These are phyloP conservation scores for Bruguiera sexangula DNA, from an alignment of 345 rosid species.

Conservation along the genomic window DNA sequence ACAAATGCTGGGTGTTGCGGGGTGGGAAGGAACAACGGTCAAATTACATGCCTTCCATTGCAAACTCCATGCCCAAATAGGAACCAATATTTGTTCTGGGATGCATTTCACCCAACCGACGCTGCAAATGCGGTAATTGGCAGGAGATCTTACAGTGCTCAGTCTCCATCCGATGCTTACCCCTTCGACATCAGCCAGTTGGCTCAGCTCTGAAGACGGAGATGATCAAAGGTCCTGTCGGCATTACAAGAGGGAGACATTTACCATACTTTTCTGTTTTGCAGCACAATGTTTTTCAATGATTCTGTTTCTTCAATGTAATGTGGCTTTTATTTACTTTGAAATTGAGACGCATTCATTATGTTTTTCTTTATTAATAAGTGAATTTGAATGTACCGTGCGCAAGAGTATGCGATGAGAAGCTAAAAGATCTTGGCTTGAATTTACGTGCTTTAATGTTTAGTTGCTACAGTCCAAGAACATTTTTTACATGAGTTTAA, in stretches of 20 bases:
- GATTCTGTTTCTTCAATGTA: no score
- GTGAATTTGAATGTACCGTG: no score
- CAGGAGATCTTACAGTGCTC: conserved; percentile 16
- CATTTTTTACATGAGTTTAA: no score
- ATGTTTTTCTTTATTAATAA: no score
- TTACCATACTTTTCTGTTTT: no score
- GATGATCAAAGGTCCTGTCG: not conserved
- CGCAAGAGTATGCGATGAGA: no score
- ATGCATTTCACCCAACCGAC: conserved; percentile 20
- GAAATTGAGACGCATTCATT: no score
- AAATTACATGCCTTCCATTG: conserved; percentile 6
- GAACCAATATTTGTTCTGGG: conserved; percentile 15
- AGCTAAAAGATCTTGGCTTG: no score
- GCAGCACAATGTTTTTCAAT: no score
- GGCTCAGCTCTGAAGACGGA: not conserved
- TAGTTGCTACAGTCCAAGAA: no score
- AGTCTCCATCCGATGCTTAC: conserved; percentile 12
- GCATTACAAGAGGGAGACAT: not conserved
- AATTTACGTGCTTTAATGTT: no score
- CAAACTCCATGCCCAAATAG: conserved; percentile 14
- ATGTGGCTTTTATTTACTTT: no score
- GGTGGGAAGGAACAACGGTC: conserved; percentile 17
- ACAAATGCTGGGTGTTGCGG: conserved; percentile 16
- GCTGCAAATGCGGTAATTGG: conserved; percentile 11
- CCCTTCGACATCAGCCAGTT: conserved; percentile 13